Evolutionary conservation across 192 early-diverging fungal genomes (phyloP), one percentile per base, ranked within the genome.

Genomic region (Oehlia diaphana): DNA sequence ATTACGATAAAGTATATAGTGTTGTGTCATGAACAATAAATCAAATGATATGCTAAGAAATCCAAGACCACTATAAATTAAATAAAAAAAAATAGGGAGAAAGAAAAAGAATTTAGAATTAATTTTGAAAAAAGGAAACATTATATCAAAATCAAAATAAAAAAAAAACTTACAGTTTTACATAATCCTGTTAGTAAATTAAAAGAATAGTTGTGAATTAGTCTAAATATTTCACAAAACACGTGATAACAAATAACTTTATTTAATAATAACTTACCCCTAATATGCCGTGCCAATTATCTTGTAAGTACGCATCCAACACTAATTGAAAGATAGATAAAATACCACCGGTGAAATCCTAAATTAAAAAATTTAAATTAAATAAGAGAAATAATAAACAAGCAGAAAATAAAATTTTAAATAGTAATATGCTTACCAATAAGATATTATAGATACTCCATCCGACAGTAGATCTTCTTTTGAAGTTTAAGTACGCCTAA

Each of bases 381-480:
- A 8, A 31, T 28, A 49, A 26, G 26, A 31, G 42, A 12, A 23
- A 31, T 26, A 35, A 33, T 26, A 35, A 33, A 72, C 5, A 72
- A 63, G 3, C 19, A 72, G 10, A 39, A 35, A 16, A 31, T 1
- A 62, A 10, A 23, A 67, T 14, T 26, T 37, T 28, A 16, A 23
- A 4, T 31, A 13, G 21, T 8, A 19, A 16, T 16, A 23, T 35
- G 10, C 83, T 74, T 80, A 84, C 83, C 64, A 97, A 85, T 8
- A 97, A 63, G 72, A 97, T 96, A 72, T 95, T 96, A 65, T 92
- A 89, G 65, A 97, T 95, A 67, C 92, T 93, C 96, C 96, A 98
- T 1, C 97, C 97, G 0, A 88, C 90, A 1, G 97, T 98, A 2
- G 94, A 95, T 79, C 92, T 84, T 23, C 91, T 87, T 26, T 68